Conservation (phyloP, 331 rosid species). For the Phaseolus coccineus region DNA sequence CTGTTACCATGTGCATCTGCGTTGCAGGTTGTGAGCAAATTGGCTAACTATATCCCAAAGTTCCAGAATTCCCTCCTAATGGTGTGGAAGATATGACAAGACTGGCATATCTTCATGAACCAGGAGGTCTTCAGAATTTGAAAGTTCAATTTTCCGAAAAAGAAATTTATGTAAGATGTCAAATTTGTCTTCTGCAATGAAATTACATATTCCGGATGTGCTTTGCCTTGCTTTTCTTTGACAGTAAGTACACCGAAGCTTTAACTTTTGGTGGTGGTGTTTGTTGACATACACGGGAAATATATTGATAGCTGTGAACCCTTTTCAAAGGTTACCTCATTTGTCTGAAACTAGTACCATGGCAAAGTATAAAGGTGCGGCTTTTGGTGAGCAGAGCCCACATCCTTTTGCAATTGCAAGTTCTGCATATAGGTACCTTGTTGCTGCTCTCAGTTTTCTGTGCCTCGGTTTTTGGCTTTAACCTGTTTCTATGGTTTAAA, state of each 20-base stretch:
- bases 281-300: constrained; percentile 96
- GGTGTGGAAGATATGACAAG: constrained; percentile 98
- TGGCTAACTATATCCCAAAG: constrained; percentile 71
- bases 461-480: not conserved
- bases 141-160: constrained; percentile 61
- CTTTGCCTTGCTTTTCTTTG: not conserved
- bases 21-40: constrained; percentile 69
- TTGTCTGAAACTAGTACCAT: constrained; percentile 79
- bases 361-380: constrained; percentile 88
- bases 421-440: constrained; percentile 85
- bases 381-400: constrained; percentile 93
- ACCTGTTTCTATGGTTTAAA: constrained; percentile 4
- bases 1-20: not conserved
- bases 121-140: constrained; percentile 89
- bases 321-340: constrained; percentile 87
- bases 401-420: constrained; percentile 99
- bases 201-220: not conserved
- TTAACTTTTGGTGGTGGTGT: constrained; percentile 41
- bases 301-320: constrained; percentile 98
- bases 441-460: constrained; percentile 38
- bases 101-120: constrained; percentile 95
- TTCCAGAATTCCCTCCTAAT: constrained; percentile 85
- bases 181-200: constrained; percentile 1
- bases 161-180: constrained; percentile 84
- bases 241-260: constrained; percentile 8